These are phyloP conservation scores for Pythium monospermum DNA, from an alignment of 352 stramenopile species.

Conservation along the genomic window DNA sequence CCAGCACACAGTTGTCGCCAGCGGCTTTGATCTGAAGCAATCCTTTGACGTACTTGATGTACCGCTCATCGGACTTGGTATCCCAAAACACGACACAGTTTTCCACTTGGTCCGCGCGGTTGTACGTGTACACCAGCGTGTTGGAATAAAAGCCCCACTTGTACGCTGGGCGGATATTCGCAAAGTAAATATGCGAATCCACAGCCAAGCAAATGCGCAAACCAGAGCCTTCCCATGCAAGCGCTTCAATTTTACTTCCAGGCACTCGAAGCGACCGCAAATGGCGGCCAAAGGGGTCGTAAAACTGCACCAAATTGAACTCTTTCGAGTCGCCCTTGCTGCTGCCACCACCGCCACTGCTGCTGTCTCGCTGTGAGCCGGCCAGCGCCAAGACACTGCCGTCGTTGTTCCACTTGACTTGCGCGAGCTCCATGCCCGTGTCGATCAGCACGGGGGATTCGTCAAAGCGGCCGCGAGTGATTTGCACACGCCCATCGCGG, in stretches of 20 bases:
- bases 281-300: conserved; percentile 82
- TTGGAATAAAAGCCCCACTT: conserved; percentile 88
- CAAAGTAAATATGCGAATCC: conserved; percentile 95
- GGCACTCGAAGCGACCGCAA: conserved; percentile 87
- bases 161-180: conserved; percentile 91
- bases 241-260: conserved; percentile 75
- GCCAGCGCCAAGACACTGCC: conserved; percentile 88
- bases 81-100: conserved; percentile 91
- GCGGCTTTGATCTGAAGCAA: conserved; percentile 72
- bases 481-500: conserved; percentile 88
- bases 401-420: conserved; percentile 90
- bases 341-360: conserved; percentile 6
- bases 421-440: conserved; percentile 80
- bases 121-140: conserved; percentile 91
- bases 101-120: conserved; percentile 82
- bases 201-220: conserved; percentile 91
- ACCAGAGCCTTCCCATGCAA: conserved; percentile 90
- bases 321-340: conserved; percentile 39
- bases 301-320: conserved; percentile 90
- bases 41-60: conserved; percentile 84
- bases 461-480: conserved; percentile 85
- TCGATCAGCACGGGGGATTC: conserved; percentile 88
- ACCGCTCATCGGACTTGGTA: conserved; percentile 80
- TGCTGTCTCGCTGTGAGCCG: conserved; percentile 47
- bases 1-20: conserved; percentile 83